phyloP scores from a whole-genome alignment of 306 rosid species.

The Cucurbita argyrosperma region DNA sequence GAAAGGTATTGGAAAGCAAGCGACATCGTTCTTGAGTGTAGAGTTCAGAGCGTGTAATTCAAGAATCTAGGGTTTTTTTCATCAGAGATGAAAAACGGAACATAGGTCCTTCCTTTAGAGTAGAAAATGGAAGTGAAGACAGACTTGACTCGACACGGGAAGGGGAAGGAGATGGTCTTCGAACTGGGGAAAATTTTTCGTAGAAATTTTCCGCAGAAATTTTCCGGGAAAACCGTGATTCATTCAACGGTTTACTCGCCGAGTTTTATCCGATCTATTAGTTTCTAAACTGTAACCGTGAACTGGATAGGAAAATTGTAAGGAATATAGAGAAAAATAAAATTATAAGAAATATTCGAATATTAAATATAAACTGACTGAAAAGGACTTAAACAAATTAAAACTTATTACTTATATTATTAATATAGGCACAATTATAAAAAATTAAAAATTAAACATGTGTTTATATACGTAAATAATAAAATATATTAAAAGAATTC shows the following conservation, averaged over 20 bases:
- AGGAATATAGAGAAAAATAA: too few species aligned
- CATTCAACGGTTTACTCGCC: background rate
- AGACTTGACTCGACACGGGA: background rate
- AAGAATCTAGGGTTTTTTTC: background rate
- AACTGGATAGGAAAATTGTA: background rate
- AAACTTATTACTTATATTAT: too few species aligned
- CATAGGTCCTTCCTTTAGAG: background rate
- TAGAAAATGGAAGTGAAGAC: background rate
- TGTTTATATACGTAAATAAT: too few species aligned
- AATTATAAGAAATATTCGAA: too few species aligned
- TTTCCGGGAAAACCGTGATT: background rate
- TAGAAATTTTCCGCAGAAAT: too few species aligned
- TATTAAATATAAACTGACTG: too few species aligned
- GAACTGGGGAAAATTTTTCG: background rate
- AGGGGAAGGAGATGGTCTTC: background rate
- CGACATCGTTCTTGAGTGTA: background rate
- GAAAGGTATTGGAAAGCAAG: background rate
- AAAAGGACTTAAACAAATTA: too few species aligned
- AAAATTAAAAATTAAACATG: too few species aligned
- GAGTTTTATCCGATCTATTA: background rate
- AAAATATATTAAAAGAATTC: too few species aligned
- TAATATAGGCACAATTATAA: too few species aligned
- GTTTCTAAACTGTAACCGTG: background rate
- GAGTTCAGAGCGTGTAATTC: background rate
- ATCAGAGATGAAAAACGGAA: background rate